Evolutionary conservation across 2,329 filamentous ascomycete species (phyloP), one percentile per base, ranked within the genome.

Genomic region (Incumbomyces lentus): DNA sequence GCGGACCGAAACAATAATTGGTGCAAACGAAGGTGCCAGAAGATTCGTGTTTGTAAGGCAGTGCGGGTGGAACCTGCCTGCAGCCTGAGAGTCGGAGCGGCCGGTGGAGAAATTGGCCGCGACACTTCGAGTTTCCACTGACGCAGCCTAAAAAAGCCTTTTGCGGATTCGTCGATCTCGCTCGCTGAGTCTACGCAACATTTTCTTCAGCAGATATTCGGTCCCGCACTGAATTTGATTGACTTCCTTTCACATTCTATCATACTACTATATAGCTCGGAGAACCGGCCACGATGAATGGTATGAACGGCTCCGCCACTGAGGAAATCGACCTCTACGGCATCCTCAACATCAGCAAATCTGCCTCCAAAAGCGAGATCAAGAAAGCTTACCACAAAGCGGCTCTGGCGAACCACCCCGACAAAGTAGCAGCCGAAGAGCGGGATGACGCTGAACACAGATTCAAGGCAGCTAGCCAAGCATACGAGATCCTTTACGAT

Each of bases 401-500:
- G 57, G 92, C 92, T 57, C 95, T 96, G 65, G 79, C 49, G 29
- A 85, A 88, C 62, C 92, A 98, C 62, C 92, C 92, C 39, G 92
- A 98, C 70, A 98, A 98, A 71, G 92, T 94, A 48, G 74, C 88
- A 57, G 86, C 90, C 66, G 80, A 84, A 22, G 81, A 89, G 61
- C 83, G 90, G 57, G 82, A 81, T 62, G 84, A 83, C 56, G 87
- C 92, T 50, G 92, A 96, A 65, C 75, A 81, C 61, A 88, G 82
- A 62, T 98, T 98, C 80, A 98, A 98, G 70, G 73, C 81, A 46
- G 82, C 94, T 48, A 89, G 85, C 50, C 84, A 93, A 69, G 92
- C 92, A 58, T 98, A 98, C 73, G 92, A 98, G 64, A 96, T 98
- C 62, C 86, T 98, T 47, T 84, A 80, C 68, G 90, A 98, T 73